These are phyloP conservation scores for Cystofilobasidium bisporidii DNA, from an alignment of 768 basidiomycete species.

Conservation along the genomic window DNA sequence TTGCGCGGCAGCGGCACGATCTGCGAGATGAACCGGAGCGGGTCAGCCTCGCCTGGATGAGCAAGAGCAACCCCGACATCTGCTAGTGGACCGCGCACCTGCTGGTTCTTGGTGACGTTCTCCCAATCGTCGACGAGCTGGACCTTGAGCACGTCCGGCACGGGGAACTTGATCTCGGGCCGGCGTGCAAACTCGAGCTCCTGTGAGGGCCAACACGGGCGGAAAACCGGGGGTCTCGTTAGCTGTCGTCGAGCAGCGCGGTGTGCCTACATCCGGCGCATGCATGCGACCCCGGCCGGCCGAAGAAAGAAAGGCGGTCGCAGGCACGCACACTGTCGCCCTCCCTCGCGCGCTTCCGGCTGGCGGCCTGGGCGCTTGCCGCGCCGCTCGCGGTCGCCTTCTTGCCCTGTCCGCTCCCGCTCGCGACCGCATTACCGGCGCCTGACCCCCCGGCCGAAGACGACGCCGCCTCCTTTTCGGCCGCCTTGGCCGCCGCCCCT, in stretches of 20 bases:
- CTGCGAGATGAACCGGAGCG: slow-evolving; percentile 42
- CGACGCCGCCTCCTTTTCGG: background rate
- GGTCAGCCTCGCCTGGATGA: background rate
- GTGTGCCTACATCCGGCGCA: too few relatives aligned
- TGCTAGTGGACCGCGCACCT: slow-evolving; percentile 54
- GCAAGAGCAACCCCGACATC: too few relatives aligned
- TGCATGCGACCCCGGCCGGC: too few relatives aligned
- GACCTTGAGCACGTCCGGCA: slow-evolving; percentile 82
- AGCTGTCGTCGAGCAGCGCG: too few relatives aligned
- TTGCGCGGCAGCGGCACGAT: slow-evolving; percentile 70
- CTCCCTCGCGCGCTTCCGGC: slow-evolving; percentile 22
- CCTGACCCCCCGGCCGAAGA: too few relatives aligned
- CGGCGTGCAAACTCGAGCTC: slow-evolving; percentile 69
- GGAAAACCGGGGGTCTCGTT: background rate
- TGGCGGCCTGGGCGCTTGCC: too few relatives aligned
- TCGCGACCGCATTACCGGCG: background rate
- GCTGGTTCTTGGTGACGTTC: slow-evolving; percentile 83
- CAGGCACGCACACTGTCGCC: slow-evolving; percentile 20
- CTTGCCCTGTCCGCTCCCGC: background rate
- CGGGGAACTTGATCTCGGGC: slow-evolving; percentile 78
- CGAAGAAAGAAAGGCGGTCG: background rate
- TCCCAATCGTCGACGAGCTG: slow-evolving; percentile 97
- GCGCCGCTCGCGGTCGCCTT: too few relatives aligned
- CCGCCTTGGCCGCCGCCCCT: background rate
- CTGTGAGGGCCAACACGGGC: slow-evolving; percentile 28